A percentile compares a stretch with the other conserved stretches of the same genome.
phyloP scores from a whole-genome alignment of 495 filamentous ascomycete genomes.

The Podospora didyma region DNA sequence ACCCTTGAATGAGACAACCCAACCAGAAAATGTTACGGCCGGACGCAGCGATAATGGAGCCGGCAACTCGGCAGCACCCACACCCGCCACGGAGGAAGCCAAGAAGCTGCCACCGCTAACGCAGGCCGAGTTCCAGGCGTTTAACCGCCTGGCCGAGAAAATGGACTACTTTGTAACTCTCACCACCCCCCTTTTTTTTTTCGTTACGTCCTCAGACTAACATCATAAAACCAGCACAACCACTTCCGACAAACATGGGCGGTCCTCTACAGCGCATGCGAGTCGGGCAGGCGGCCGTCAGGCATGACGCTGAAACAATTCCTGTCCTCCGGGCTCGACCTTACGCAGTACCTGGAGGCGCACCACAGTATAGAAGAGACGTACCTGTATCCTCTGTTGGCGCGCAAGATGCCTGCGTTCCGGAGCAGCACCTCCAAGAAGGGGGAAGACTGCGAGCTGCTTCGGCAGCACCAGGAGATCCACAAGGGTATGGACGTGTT shows the following conservation, averaged over 20 bases:
- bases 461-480: slow-evolving; percentile 78
- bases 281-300: slow-evolving; percentile 46
- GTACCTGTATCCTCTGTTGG: slow-evolving; percentile 76
- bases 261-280: slow-evolving; percentile 57
- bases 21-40: too few species aligned
- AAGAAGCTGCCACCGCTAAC: slow-evolving; percentile 21
- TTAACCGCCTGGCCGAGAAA: slow-evolving; percentile 69
- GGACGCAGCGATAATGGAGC: too few species aligned
- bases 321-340: slow-evolving; percentile 58
- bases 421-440: slow-evolving; percentile 10
- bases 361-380: slow-evolving; percentile 86
- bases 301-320: slow-evolving; percentile 57
- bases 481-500: slow-evolving; percentile 76
- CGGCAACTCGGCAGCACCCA: not conserved
- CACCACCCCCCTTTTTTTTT: not conserved
- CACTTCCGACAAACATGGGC: slow-evolving; percentile 75
- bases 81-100: slow-evolving; percentile 5
- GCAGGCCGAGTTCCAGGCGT: slow-evolving; percentile 33
- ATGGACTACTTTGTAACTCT: slow-evolving; percentile 70
- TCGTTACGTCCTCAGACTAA: slow-evolving; percentile 5
- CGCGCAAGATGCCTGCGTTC: slow-evolving; percentile 79
- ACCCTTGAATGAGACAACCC: too few species aligned
- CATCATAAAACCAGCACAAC: slow-evolving; percentile 51
- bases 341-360: slow-evolving; percentile 62
- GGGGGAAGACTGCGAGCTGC: slow-evolving; percentile 44